Base-by-base conservation (phyloP, 805 yeast genomes). In the Pichia exigua region DNA sequence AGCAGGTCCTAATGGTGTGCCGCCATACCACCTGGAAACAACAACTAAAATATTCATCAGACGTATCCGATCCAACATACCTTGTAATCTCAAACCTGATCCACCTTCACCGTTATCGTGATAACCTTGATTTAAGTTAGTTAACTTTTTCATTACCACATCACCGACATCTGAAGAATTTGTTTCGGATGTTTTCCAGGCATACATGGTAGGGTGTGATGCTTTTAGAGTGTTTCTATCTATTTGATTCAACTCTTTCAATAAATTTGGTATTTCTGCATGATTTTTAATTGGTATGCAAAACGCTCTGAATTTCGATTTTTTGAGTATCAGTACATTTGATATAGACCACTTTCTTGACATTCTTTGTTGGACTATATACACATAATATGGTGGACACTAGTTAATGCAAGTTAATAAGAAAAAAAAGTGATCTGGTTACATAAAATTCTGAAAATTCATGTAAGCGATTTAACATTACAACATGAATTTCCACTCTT, bases 11-110 rank as follows among this genome's bases (percentile, higher is more conserved):
- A 87, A 62, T 4, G 86, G 87, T 0, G 74, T 73, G 0, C 95
- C 95, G 1, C 92, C 92, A 61, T 84, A 85, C 95, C 95, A 87
- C 54, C 96, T 63, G 0, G 87, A 78, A 0, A 85, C 94, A 27
- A 87, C 81, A 1, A 87, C 75, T 18, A 87, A 59, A 0, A 81
- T 76, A 61, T 85, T 82, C 4, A 73, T 65, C 13, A 81, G 49
- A 40, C 75, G 66, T 8, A 76, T 63, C 30, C 78, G 66, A 21
- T 78, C 79, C 20, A 86, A 56, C 4, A 85, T 61, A 12, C 79
- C 77, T 50, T 85, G 60, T 11, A 87, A 56, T 52, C 84, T 65
- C 17, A 71, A 62, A 0, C 94, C 95, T 0, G 91, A 85, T 1
- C 90, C 91, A 7, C 78, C 73, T 60, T 87, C 96, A 0, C 91